phyloP scores from a whole-genome alignment of 139 green algal species.

The Penium margaritaceum region DNA sequence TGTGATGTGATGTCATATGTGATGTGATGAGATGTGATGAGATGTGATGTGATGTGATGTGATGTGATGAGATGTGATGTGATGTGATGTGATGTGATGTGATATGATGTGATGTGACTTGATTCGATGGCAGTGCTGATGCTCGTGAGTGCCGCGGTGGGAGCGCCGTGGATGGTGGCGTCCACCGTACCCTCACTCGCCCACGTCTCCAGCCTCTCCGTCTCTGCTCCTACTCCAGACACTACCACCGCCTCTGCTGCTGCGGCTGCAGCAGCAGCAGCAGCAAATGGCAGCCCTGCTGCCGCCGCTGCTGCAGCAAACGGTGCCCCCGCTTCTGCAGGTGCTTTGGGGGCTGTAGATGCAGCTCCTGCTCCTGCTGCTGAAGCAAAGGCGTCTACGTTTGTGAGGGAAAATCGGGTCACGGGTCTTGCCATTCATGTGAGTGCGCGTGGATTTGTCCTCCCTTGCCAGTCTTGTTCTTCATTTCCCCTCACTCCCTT shows the following conservation, averaged over 20 bases:
- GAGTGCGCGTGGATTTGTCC: neutral
- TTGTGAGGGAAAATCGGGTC: neutral
- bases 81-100: neutral
- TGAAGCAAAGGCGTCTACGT: slow-evolving; percentile 4
- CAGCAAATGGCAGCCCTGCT: too few species aligned
- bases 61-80: neutral
- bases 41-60: neutral
- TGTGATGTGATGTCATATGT: too few species aligned
- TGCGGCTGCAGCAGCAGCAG: neutral
- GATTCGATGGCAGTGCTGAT: neutral
- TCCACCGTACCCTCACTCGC: slow-evolving; percentile 1
- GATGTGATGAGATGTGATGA: neutral
- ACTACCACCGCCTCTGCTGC: neutral
- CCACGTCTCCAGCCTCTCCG: neutral
- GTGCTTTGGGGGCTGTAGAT: too few species aligned
- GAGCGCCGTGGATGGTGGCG: neutral
- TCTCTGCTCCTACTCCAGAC: neutral
- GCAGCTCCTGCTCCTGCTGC: neutral
- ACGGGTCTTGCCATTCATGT: slow-evolving; percentile 3
- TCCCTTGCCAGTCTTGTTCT: neutral
- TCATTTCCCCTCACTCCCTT: neutral
- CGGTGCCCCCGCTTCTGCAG: neutral
- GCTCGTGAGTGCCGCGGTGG: neutral
- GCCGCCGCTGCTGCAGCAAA: neutral
- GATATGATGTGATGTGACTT: neutral